These are phyloP conservation scores for Kurtzmaniella cleridarum DNA, from an alignment of 805 yeast species.

Conservation along the genomic window DNA sequence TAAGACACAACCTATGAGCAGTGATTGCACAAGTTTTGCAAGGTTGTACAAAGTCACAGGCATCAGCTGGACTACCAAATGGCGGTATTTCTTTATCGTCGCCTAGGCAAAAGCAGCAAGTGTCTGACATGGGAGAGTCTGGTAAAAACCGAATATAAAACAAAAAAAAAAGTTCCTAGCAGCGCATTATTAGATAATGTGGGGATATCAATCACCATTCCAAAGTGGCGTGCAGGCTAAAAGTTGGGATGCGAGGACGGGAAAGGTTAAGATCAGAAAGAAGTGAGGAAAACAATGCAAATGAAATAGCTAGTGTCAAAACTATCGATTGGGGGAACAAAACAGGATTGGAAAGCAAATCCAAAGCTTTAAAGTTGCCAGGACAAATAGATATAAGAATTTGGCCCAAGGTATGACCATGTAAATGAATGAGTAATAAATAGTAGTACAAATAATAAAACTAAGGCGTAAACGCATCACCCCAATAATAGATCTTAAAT, in stretches of 20 bases:
- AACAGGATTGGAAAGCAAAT: too few species aligned
- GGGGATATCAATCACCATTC: background rate
- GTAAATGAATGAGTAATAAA: too few species aligned
- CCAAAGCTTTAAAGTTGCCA: too few species aligned
- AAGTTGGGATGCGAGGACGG: background rate
- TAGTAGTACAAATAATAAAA: too few species aligned
- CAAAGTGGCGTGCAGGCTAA: background rate
- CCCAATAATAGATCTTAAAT: too few species aligned
- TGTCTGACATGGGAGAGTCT: constrained; percentile 7
- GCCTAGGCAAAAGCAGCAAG: constrained; percentile 36
- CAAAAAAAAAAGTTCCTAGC: constrained; percentile 1
- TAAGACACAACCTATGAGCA: constrained; percentile 33
- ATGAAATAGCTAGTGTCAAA: too few species aligned
- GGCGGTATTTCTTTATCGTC: constrained; percentile 35
- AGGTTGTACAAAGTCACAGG: constrained; percentile 30
- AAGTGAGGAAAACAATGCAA: background rate
- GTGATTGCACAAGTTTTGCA: constrained; percentile 33
- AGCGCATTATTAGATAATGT: too few species aligned
- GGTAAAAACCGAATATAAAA: background rate
- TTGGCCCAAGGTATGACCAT: too few species aligned
- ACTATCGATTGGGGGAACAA: too few species aligned
- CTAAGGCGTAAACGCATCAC: too few species aligned
- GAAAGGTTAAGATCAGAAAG: background rate
- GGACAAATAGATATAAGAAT: too few species aligned
- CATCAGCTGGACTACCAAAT: constrained; percentile 30